Base-by-base conservation (phyloP, 2,329 filamentous ascomycete species). In the Oidium heveae region DNA sequence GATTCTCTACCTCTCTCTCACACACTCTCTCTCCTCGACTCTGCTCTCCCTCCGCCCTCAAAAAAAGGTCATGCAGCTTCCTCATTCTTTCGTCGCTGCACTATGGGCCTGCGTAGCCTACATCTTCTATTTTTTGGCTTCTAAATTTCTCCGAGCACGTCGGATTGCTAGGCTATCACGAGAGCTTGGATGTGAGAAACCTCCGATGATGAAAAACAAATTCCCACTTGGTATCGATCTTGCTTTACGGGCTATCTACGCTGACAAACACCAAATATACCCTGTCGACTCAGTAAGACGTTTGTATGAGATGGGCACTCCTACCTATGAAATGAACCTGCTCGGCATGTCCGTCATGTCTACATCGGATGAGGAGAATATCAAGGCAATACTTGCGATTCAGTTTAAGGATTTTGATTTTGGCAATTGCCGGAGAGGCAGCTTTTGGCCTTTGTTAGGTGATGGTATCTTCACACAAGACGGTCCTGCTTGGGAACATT, bases 341-440 rank as follows among this genome's bases (percentile, higher is more conserved):
- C 54, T 64, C 5, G 62, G 62, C 1, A 24, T 33, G 7, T 51
- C n/a, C 0, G 57, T 54, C 28, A 33, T 59, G 10, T 58, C 57
- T n/a, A 64, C 63, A 8, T 56, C 58, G 6, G 63, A 65, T 50
- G 58, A 61, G 54, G 69, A 69, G 13, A 79, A 79, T 58, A 66
- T 79, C 53, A 74, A 77, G 58, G 70, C 74, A 0, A 67, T 79
- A 2, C 68, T 79, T 1, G 71, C 74, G 0, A 69, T 69, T 0
- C 70, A 72, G 20, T 77, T 75, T 57, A 62, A 68, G 1, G 72
- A 77, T 55, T 79, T 64, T 68, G 72, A 53, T 65, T 34, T 68
- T 68, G 28, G 70, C 65, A 10, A 60, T 78, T 86, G 63, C 69
- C 82, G 33, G 66, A 73, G 57, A 70, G 75, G 54, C 66, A 80